These are phyloP conservation scores for Chaetomium strumarium DNA, from an alignment of 2,329 filamentous ascomycete species.

Conservation along the genomic window DNA sequence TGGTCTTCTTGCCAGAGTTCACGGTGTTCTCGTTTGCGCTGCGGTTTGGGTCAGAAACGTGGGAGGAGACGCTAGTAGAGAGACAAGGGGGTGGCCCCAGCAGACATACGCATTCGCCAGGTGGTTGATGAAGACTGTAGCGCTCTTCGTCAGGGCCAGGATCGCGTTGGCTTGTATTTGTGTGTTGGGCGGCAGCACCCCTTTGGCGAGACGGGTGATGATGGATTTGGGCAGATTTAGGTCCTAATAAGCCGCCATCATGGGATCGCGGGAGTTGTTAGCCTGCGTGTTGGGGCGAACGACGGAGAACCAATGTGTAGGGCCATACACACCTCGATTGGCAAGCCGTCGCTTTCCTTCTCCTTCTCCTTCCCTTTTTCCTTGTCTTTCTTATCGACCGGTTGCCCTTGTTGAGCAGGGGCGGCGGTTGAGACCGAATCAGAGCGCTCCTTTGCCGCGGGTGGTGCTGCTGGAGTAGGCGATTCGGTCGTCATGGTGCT, in stretches of 20 bases:
- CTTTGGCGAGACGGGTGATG: constrained; percentile 72
- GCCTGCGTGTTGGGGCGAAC: background rate
- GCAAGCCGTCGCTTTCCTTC: constrained; percentile 27
- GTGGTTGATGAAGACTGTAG: constrained; percentile 79
- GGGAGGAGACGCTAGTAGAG: background rate
- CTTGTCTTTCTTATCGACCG: constrained; percentile 22
- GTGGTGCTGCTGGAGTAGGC: constrained; percentile 7
- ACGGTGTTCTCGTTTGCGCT: constrained; percentile 70
- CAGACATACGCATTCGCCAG: constrained; percentile 64
- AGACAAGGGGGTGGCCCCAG: background rate
- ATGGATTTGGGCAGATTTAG: constrained; percentile 74
- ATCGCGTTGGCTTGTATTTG: constrained; percentile 80
- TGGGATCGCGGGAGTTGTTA: constrained; percentile 7
- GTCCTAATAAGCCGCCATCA: constrained; percentile 37
- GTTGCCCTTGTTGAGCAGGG: constrained; percentile 22
- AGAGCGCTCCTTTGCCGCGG: constrained; percentile 21
- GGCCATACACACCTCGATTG: constrained; percentile 46
- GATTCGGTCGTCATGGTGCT: constrained; percentile 17
- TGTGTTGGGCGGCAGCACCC: constrained; percentile 72
- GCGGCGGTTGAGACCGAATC: constrained; percentile 21
- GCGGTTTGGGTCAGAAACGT: constrained; percentile 1
- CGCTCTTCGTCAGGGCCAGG: constrained; percentile 71
- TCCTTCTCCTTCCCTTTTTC: constrained; percentile 27
- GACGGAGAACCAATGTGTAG: background rate
- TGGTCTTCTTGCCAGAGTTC: constrained; percentile 67